Conservation (phyloP, 2,329 filamentous ascomycete genomes). For the Pseudocercospora crystallina region DNA sequence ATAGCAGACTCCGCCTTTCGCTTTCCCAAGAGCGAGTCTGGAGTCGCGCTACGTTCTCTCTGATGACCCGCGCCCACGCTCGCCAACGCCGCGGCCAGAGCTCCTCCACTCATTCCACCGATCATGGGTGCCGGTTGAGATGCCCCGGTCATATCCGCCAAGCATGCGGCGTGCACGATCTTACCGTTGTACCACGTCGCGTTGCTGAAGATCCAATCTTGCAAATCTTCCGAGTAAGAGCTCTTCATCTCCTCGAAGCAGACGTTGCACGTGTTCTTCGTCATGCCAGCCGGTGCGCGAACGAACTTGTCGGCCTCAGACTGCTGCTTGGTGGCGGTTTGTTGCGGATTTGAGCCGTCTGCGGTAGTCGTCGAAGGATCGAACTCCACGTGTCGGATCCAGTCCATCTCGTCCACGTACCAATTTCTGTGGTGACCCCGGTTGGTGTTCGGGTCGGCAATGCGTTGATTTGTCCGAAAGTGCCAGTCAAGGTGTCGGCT, state of each 20-base stretch:
- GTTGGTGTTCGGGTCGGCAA: constrained; percentile 75
- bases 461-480: constrained; percentile 87
- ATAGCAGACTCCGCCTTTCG: constrained; percentile 35
- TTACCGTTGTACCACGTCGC: constrained; percentile 73
- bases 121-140: constrained; percentile 10
- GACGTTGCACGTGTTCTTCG: constrained; percentile 82
- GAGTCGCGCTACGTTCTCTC: constrained; percentile 36
- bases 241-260: constrained; percentile 95
- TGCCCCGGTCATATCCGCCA: constrained; percentile 72
- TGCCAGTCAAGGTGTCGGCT: constrained; percentile 97
- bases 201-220: constrained; percentile 97
- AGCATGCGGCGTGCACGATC: constrained; percentile 88
- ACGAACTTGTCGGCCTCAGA: constrained; percentile 70
- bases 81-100: constrained; percentile 29
- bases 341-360: constrained; percentile 41
- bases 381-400: constrained; percentile 80
- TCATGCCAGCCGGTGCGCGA: constrained; percentile 72
- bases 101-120: constrained; percentile 11
- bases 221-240: constrained; percentile 85
- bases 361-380: constrained; percentile 59
- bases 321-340: constrained; percentile 47
- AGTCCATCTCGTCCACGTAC: constrained; percentile 92
- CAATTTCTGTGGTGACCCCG: constrained; percentile 88
- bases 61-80: constrained; percentile 17
- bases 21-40: constrained; percentile 35